These are phyloP conservation scores for Bacterosira constricta DNA, from an alignment of 108 stramenopile species.

Conservation along the genomic window DNA sequence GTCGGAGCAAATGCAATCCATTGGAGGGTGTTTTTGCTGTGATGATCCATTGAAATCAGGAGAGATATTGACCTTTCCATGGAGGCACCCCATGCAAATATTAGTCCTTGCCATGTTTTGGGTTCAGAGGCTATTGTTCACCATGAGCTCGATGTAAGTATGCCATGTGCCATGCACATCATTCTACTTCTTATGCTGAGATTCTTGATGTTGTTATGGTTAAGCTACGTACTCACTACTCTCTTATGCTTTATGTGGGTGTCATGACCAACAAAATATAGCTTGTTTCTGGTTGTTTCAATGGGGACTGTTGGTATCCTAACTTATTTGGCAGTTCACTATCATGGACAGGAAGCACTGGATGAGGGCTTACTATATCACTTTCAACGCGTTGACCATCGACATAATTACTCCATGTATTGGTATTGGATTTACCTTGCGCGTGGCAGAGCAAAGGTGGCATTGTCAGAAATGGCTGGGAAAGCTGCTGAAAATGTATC, in stretches of 20 bases:
- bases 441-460: constrained; percentile 41
- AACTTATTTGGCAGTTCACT: constrained; percentile 60
- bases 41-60: neutral
- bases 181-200: too few relatives aligned
- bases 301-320: constrained; percentile 54
- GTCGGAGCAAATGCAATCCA: constrained; percentile 19
- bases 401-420: constrained; percentile 88
- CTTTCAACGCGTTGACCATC: constrained; percentile 93
- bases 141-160: constrained; percentile 43
- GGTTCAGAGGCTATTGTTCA: constrained; percentile 42
- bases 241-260: too few relatives aligned
- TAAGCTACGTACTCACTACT: too few relatives aligned
- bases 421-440: constrained; percentile 94
- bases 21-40: constrained; percentile 27
- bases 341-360: constrained; percentile 80
- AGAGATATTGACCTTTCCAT: constrained; percentile 27
- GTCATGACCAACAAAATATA: too few relatives aligned
- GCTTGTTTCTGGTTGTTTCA: constrained; percentile 71
- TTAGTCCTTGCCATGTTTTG: constrained; percentile 24
- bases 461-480: neutral
- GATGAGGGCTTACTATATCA: constrained; percentile 94
- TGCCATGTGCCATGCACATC: neutral
- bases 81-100: constrained; percentile 39
- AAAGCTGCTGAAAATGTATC: constrained; percentile 1
- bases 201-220: too few relatives aligned